Base-by-base conservation (phyloP, 768 basidiomycete species). In the Crassisporium funariophilum region DNA sequence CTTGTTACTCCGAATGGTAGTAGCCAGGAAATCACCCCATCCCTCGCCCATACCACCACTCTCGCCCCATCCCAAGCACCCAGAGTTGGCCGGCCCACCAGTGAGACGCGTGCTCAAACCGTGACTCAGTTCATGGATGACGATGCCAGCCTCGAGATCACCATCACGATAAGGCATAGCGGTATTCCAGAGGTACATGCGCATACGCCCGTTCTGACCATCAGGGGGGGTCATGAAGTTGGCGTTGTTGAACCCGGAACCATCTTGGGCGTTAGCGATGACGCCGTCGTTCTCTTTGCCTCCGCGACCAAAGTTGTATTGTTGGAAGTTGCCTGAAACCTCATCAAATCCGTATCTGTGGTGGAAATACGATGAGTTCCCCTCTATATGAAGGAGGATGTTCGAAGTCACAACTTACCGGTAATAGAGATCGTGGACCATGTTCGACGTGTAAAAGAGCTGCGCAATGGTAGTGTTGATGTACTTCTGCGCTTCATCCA, bases 21-120 rank as follows among this genome's bases (percentile, higher is more conserved):
- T 98, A 4, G 93, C 95, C 40, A 97, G 70, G 72, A 86, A 93
- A 57, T 94, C 90, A 53, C 94, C 94, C 94, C 94, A 97, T 11
- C 94, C 94, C 69, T 97, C 93, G 55, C 95, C 95, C 95, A 98
- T 98, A 19, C 94, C 95, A 29, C 95, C 95, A 20, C 84, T 78
- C 72, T 98, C 94, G 41, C 95, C 95, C 86, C 89, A 98, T 9
- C 91, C 92, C 46, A 98, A 83, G 64, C 95, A 97, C 2, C 88
- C 90, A 22, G 91, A 94, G 71, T 95, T 91, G 44, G 81, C 76
- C 0, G 94, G 94, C 2, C 95, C 95, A 65, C 95, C 95, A 5
- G 95, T 98, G 51, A 98, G 66, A 58, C 95, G 88, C 2, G 93
- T 99, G 62, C 89, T 92, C 38, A 98, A 71, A 49, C 95, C 95